Percentiles rank a stretch among this genome's conserved stretches.
Conservation (phyloP, 169 alveolate species). For the Cryptosporidium tyzzeri region DNA sequence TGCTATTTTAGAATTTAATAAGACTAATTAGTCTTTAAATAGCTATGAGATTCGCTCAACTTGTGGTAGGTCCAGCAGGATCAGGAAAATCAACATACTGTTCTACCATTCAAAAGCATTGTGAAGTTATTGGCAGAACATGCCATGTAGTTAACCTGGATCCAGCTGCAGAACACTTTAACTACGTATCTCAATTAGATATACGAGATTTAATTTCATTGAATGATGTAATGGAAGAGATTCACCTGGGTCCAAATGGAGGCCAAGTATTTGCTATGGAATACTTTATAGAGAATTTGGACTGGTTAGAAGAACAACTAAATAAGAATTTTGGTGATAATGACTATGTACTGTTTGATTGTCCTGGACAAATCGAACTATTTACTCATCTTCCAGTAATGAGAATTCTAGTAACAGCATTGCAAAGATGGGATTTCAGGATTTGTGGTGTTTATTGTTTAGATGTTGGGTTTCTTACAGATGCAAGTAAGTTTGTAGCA, state of each 20-base stretch:
- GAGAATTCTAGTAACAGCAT: conserved; percentile 87
- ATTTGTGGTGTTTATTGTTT: conserved; percentile 92
- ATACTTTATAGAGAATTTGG: conserved; percentile 90
- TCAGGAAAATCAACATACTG: conserved; percentile 98
- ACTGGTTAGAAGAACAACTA: conserved; percentile 94
- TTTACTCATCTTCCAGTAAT: conserved; percentile 95
- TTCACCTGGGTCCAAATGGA: conserved; percentile 96
- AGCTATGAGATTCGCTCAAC: conserved; percentile 91
- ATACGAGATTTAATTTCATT: conserved; percentile 95
- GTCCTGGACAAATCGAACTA: conserved; percentile 98
- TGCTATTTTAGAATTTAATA: background rate
- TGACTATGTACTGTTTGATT: conserved; percentile 93
- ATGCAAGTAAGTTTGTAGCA: conserved; percentile 93
- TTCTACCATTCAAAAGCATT: conserved; percentile 91
- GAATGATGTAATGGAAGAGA: conserved; percentile 93
- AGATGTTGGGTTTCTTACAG: conserved; percentile 94
- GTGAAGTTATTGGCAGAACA: conserved; percentile 87
- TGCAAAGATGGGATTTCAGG: conserved; percentile 90
- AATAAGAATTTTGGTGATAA: conserved; percentile 93
- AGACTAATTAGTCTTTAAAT: background rate
- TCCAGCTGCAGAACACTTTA: conserved; percentile 96
- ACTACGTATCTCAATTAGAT: conserved; percentile 91
- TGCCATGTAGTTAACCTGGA: conserved; percentile 95
- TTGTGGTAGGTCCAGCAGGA: conserved; percentile 99
- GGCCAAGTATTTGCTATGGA: conserved; percentile 96